Conservation (phyloP, 2,329 filamentous ascomycete species). For the Trichoderma breve region DNA sequence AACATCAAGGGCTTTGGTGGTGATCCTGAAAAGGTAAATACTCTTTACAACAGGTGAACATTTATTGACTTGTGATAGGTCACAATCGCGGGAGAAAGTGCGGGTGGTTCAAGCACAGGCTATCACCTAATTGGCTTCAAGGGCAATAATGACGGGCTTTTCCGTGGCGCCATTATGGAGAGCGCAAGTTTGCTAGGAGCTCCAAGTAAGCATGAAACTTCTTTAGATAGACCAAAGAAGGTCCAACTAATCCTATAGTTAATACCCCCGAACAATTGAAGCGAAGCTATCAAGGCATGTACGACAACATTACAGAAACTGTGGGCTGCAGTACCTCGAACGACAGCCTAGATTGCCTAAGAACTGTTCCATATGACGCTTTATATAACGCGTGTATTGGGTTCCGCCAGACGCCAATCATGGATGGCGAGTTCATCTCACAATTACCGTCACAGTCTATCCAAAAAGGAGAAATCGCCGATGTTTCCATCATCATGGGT, state of each 20-base stretch:
- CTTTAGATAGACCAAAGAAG: not conserved
- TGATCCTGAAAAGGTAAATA: not conserved
- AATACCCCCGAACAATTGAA: not conserved
- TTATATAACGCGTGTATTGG: not conserved
- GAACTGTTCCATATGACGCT: not conserved
- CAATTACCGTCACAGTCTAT: slow-evolving; percentile 1
- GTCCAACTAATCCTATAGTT: not conserved
- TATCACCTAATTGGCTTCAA: slow-evolving; percentile 3
- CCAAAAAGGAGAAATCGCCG: slow-evolving; percentile 3
- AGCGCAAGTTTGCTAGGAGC: not conserved
- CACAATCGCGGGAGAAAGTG: not conserved
- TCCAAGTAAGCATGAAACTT: not conserved
- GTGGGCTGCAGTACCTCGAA: not conserved
- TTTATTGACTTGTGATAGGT: not conserved
- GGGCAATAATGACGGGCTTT: not conserved
- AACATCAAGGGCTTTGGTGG: not conserved
- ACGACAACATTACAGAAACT: slow-evolving; percentile 5
- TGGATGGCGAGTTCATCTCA: slow-evolving; percentile 8
- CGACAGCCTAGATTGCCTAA: not conserved
- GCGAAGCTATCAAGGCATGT: not conserved
- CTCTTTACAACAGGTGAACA: not conserved
- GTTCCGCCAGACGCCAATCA: not conserved
- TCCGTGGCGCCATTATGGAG: slow-evolving; percentile 4
- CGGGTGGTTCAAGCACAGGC: not conserved
- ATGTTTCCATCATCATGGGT: not conserved